Evolutionary conservation across 192 early-diverging fungal genomes (phyloP).

Genomic region (Coemansia asiatica): DNA sequence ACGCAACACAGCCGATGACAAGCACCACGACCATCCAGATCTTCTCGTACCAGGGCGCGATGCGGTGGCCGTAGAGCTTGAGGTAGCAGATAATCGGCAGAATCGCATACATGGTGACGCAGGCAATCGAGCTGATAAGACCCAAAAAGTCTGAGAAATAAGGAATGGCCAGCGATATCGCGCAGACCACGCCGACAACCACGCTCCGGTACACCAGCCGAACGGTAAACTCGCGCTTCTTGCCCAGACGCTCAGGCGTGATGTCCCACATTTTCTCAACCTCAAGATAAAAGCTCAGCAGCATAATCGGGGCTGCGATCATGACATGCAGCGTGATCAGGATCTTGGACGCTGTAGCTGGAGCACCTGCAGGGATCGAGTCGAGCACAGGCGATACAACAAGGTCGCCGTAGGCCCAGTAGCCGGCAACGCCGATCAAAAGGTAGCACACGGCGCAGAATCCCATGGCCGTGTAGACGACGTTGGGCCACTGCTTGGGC

Average conservation of each 20-base stretch:
- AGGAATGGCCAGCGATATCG: conserved; percentile 66
- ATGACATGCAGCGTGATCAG: conserved; percentile 78
- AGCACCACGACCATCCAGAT: conserved; percentile 58
- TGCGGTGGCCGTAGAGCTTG: conserved; percentile 62
- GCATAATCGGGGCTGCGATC: conserved; percentile 72
- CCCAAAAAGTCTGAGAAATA: conserved; percentile 77
- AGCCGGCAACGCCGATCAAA: conserved; percentile 66
- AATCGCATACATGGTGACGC: conserved; percentile 68
- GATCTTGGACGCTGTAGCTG: conserved; percentile 64
- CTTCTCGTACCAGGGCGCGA: conserved; percentile 41
- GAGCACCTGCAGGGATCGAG: conserved; percentile 61
- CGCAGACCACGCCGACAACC: conserved; percentile 58
- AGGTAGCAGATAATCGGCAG: conserved; percentile 74
- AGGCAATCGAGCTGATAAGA: conserved; percentile 72
- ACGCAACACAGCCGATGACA: conserved; percentile 57
- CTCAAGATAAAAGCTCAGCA: conserved; percentile 70
- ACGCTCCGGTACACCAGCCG: conserved; percentile 57
- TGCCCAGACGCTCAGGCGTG: conserved; percentile 39
- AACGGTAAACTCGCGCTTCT: conserved; percentile 53
- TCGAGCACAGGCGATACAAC: conserved; percentile 66
- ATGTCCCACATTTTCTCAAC: conserved; percentile 62
- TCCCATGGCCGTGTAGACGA: conserved; percentile 58
- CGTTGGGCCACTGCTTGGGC: conserved; percentile 67
- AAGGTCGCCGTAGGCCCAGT: conserved; percentile 66
- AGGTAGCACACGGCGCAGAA: conserved; percentile 68